Evolutionary conservation across 306 rosid species (phyloP).

Genomic region (Nissolia schottii): DNA sequence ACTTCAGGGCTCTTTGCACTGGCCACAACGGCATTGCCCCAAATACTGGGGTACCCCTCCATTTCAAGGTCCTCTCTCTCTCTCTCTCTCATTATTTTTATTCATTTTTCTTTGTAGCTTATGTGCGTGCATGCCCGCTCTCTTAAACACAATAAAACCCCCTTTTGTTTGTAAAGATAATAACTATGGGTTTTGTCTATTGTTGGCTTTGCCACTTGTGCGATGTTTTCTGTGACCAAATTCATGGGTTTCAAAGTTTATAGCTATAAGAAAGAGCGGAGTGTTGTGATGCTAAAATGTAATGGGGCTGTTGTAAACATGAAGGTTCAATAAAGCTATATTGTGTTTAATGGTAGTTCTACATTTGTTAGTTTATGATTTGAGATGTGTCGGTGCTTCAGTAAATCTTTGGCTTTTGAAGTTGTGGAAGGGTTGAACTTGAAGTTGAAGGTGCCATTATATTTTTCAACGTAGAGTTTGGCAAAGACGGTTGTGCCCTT

Average conservation of each 20-base stretch:
- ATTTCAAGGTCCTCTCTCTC: slow-evolving; percentile 50
- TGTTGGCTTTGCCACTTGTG: too few species aligned
- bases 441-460: neutral
- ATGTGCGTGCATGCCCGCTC: neutral
- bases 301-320: neutral
- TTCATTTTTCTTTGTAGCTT: neutral
- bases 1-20: slow-evolving; percentile 73
- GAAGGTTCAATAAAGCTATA: too few species aligned
- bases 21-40: slow-evolving; percentile 66
- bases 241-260: too few species aligned
- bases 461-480: neutral
- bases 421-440: neutral
- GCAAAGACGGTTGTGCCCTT: neutral
- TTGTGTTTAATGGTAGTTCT: too few species aligned
- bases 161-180: neutral
- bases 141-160: neutral
- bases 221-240: too few species aligned
- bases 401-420: neutral
- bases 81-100: neutral
- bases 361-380: too few species aligned
- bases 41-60: slow-evolving; percentile 48
- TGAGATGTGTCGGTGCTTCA: neutral
- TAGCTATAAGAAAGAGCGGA: too few species aligned
- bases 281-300: neutral
- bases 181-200: neutral